Conservation (phyloP, 148 eudicot genomes). For the Simmondsia chinensis region DNA sequence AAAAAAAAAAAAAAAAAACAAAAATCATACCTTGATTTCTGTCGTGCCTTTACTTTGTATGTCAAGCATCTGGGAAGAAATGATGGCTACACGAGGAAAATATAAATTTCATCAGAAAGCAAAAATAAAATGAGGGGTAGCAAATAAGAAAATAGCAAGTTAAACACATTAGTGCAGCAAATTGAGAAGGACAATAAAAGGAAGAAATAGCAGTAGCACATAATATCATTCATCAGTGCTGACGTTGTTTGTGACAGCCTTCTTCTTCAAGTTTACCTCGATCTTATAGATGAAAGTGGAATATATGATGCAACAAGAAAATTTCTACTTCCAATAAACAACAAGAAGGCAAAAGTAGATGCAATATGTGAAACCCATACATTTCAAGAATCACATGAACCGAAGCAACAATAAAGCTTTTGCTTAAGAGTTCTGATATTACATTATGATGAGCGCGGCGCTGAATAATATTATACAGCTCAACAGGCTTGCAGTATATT, state of each 20-base stretch:
- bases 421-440: too few species aligned
- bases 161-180: too few species aligned
- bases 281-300: too few species aligned
- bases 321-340: too few species aligned
- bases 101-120: not conserved
- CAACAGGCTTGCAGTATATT: conserved; percentile 91
- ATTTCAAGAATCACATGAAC: too few species aligned
- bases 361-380: too few species aligned
- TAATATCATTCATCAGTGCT: not conserved
- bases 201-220: not conserved
- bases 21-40: conserved; percentile 46
- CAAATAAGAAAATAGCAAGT: not conserved
- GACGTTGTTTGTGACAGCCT: too few species aligned
- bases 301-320: too few species aligned
- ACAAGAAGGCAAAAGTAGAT: too few species aligned
- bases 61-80: conserved; percentile 80
- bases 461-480: conserved; percentile 89
- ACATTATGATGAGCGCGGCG: conserved; percentile 71
- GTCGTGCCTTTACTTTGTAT: conserved; percentile 74
- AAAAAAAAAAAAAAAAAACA: not conserved
- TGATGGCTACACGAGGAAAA: conserved; percentile 56
- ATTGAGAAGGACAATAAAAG: not conserved
- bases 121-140: not conserved
- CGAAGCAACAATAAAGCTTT: too few species aligned
- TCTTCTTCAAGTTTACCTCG: too few species aligned